phyloP scores from a whole-genome alignment of 805 yeast genomes.

The Candida andamanensis region DNA sequence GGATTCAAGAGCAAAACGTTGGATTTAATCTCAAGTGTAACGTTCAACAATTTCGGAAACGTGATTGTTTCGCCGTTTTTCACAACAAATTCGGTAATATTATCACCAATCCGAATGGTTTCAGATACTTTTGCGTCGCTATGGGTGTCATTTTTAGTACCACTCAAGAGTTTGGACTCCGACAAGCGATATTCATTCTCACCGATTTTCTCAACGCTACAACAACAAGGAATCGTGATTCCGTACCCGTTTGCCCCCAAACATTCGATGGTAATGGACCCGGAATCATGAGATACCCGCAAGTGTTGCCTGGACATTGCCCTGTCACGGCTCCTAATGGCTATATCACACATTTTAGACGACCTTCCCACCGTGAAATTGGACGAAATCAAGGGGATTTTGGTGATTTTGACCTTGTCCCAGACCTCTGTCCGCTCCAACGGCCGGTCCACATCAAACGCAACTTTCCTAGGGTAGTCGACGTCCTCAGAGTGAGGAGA shows the following conservation, averaged over 20 bases:
- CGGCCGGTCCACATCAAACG: constrained; percentile 12
- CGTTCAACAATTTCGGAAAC: constrained; percentile 58
- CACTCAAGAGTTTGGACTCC: constrained; percentile 8
- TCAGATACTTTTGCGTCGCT: constrained; percentile 14
- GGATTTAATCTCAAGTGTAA: constrained; percentile 69
- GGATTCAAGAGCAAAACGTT: constrained; percentile 51
- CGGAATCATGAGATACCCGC: constrained; percentile 37
- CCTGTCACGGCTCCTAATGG: constrained; percentile 44
- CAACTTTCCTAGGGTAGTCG: constrained; percentile 8
- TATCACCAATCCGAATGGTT: constrained; percentile 36
- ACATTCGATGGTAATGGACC: constrained; percentile 54
- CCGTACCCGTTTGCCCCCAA: constrained; percentile 79
- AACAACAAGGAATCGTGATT: constrained; percentile 54
- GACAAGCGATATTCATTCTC: constrained; percentile 17
- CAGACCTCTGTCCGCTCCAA: constrained; percentile 6
- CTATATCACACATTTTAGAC: constrained; percentile 50
- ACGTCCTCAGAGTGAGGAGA: constrained; percentile 22
- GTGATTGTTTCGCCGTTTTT: constrained; percentile 57
- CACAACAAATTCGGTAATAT: constrained; percentile 52
- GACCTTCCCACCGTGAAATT: constrained; percentile 61
- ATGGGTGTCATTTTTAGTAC: constrained; percentile 6
- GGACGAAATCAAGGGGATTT: constrained; percentile 33
- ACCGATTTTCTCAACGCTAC: constrained; percentile 21
- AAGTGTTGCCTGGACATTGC: constrained; percentile 67
- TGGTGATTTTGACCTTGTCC: constrained; percentile 29